Evolutionary conservation across 1,139 yeast genomes (phyloP).

Genomic region (Pichia sp.): DNA sequence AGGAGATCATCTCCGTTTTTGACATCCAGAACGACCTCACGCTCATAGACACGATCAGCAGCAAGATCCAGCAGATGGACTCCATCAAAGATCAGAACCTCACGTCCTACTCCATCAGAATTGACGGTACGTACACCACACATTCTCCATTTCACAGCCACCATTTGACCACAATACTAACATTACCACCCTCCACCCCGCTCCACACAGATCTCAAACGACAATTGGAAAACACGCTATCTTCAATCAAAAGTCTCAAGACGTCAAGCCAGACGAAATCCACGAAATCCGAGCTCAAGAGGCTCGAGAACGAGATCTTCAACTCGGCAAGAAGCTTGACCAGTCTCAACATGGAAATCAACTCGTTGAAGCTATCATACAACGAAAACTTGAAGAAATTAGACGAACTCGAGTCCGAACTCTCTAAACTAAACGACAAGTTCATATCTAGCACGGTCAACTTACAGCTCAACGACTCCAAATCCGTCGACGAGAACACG

Average conservation of each 20-base stretch:
- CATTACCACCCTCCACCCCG: conserved; percentile 1
- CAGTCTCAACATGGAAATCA: conserved; percentile 53
- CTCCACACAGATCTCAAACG: conserved; percentile 10
- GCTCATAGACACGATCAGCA: conserved; percentile 48
- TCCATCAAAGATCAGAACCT: conserved; percentile 26
- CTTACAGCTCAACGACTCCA: conserved; percentile 6
- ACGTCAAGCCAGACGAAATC: conserved; percentile 24
- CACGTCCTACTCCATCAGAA: conserved; percentile 1
- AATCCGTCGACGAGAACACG: conserved; percentile 26
- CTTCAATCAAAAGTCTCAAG: conserved; percentile 23
- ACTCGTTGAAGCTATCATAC: conserved; percentile 36
- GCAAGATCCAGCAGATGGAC: conserved; percentile 36
- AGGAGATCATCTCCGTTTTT: conserved; percentile 40
- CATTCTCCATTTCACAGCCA: background rate
- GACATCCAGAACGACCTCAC: conserved; percentile 53
- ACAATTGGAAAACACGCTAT: conserved; percentile 22
- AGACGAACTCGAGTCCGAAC: conserved; percentile 38
- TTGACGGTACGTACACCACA: conserved; percentile 7
- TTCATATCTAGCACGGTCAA: conserved; percentile 3
- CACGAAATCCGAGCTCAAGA: conserved; percentile 26
- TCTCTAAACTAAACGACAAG: conserved; percentile 26
- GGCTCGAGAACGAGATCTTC: conserved; percentile 50
- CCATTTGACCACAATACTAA: background rate
- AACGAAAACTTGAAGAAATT: conserved; percentile 44
- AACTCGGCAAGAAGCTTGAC: conserved; percentile 55